Conservation (phyloP, 148 eudicot species). For the Diospyros kaki region DNA sequence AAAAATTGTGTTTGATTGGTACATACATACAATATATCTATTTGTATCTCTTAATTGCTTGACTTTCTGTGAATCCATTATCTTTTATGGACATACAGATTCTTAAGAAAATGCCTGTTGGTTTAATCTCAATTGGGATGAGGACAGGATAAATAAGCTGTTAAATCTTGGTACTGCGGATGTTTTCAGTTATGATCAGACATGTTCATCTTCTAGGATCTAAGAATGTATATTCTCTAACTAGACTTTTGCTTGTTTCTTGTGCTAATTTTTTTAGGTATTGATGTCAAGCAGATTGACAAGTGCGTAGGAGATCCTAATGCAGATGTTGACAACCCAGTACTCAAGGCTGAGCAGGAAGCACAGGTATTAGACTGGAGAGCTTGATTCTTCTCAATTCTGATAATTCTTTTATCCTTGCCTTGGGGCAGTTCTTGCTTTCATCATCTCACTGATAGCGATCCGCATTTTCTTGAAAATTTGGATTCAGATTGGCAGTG, state of each 20-base stretch:
- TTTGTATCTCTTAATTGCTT: too few relatives aligned
- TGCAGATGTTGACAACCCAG: slow-evolving; percentile 34
- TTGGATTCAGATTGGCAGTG: slow-evolving; percentile 73
- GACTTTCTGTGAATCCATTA: background rate
- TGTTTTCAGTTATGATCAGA: background rate
- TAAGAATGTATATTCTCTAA: slow-evolving; percentile 4
- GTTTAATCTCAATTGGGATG: background rate
- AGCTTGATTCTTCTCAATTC: background rate
- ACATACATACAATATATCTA: background rate
- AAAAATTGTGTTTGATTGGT: background rate
- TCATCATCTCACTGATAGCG: slow-evolving; percentile 8
- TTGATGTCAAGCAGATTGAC: slow-evolving; percentile 35
- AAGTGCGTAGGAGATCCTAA: slow-evolving; percentile 40
- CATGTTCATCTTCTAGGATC: background rate
- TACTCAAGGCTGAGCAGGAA: slow-evolving; percentile 44
- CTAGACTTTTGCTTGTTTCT: background rate
- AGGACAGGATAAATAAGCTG: background rate
- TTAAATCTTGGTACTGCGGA: background rate
- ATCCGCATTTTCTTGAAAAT: background rate
- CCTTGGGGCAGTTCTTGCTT: background rate
- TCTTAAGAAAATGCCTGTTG: background rate
- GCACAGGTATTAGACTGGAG: slow-evolving; percentile 26
- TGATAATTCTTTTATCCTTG: background rate
- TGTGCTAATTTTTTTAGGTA: slow-evolving; percentile 15
- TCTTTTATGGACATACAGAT: background rate